phyloP scores from a whole-genome alignment of 345 rosid species.

The Erucastrum elatum region DNA sequence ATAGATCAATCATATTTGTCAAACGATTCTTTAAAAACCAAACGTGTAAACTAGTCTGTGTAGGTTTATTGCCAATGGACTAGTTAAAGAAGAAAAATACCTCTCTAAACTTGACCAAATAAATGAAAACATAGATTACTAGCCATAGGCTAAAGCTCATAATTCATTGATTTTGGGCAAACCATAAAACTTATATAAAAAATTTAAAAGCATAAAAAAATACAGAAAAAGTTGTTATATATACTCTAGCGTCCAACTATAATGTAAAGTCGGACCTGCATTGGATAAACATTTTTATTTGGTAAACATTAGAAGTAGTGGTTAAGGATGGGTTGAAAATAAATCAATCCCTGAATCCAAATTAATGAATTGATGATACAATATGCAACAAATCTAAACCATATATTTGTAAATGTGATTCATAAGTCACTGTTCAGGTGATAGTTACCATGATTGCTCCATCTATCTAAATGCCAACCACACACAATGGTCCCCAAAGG shows the following conservation, averaged over 20 bases:
- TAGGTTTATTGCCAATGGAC: not conserved
- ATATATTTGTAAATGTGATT: slow-evolving; percentile 15
- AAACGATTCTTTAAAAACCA: not conserved
- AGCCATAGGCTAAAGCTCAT: not conserved
- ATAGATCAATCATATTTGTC: slow-evolving; percentile 1
- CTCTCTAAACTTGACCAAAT: not conserved
- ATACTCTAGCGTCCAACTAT: no score
- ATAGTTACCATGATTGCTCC: slow-evolving; percentile 15
- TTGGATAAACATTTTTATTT: no score
- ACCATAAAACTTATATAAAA: not conserved
- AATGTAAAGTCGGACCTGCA: no score
- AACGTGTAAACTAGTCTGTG: not conserved
- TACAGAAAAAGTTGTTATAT: not conserved
- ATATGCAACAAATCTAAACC: slow-evolving; percentile 13
- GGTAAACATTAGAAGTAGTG: no score
- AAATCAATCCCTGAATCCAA: not conserved
- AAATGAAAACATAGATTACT: not conserved
- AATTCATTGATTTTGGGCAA: not conserved
- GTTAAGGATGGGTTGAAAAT: not conserved
- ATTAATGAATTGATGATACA: not conserved
- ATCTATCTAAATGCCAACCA: slow-evolving; percentile 26
- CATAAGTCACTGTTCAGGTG: slow-evolving; percentile 22
- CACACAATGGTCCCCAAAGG: slow-evolving; percentile 32
- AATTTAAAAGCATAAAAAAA: not conserved
- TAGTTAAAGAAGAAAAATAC: not conserved